Evolutionary conservation across 2,329 filamentous ascomycete species (phyloP).

Genomic region (Botryotinia globosa): DNA sequence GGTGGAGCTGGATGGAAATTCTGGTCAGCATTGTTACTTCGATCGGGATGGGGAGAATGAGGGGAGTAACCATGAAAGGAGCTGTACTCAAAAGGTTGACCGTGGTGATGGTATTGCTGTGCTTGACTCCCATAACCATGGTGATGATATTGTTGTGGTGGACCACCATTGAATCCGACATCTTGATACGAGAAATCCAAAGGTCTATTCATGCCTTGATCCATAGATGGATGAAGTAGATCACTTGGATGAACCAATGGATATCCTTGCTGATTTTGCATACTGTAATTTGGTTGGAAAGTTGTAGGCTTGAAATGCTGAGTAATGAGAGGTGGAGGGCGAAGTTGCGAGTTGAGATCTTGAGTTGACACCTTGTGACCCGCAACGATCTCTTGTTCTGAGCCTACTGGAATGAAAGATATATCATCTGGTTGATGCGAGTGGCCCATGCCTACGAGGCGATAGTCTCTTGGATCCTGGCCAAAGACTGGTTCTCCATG

Average conservation of each 20-base stretch:
- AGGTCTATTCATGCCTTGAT: neutral
- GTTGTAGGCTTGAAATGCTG: neutral
- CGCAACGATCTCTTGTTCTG: neutral
- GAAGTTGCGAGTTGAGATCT: neutral
- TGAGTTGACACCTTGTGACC: neutral
- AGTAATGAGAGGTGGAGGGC: neutral
- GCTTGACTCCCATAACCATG: neutral
- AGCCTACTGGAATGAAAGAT: neutral
- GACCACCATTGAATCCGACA: neutral
- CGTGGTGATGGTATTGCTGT: neutral
- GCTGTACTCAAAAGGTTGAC: slow-evolving; percentile 1
- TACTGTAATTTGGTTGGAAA: neutral
- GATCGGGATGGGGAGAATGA: neutral
- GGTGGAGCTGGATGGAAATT: neutral
- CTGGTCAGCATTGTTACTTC: neutral
- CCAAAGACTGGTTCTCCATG: neutral
- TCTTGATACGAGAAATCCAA: neutral
- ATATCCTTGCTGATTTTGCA: neutral
- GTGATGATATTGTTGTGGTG: neutral
- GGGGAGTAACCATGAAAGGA: neutral
- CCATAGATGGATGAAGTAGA: neutral
- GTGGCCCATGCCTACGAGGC: neutral
- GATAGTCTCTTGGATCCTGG: neutral
- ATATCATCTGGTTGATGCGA: neutral
- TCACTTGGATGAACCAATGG: neutral